phyloP scores from a whole-genome alignment of 768 basidiomycete species.

The Xanthoconium stramineum region DNA sequence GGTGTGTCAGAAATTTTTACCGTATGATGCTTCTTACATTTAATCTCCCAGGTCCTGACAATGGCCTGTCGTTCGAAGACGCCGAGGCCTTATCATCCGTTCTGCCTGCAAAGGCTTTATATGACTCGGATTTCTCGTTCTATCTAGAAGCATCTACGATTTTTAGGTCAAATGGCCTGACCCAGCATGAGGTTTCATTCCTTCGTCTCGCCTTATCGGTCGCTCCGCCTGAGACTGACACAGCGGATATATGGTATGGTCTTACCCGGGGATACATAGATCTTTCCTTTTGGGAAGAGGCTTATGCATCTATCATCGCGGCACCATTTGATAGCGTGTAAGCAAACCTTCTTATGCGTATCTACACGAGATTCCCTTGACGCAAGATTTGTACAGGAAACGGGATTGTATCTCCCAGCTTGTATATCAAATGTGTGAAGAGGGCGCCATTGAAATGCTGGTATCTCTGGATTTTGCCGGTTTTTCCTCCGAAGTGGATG shows the following conservation, averaged over 20 bases:
- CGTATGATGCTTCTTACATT: not conserved
- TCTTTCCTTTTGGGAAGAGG: conserved; percentile 77
- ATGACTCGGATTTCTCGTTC: conserved; percentile 66
- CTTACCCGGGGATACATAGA: conserved; percentile 75
- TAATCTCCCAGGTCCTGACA: conserved; percentile 41
- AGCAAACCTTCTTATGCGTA: conserved; percentile 33
- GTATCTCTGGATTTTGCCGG: conserved; percentile 84
- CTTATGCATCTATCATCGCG: conserved; percentile 75
- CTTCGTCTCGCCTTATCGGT: conserved; percentile 78
- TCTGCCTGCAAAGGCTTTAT: conserved; percentile 54
- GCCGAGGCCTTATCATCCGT: conserved; percentile 57
- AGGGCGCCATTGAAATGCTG: conserved; percentile 72
- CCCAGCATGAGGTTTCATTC: conserved; percentile 68
- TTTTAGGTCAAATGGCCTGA: conserved; percentile 58
- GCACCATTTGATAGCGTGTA: conserved; percentile 78
- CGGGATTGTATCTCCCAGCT: conserved; percentile 79
- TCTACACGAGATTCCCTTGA: conserved; percentile 7
- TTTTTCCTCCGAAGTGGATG: conserved; percentile 83
- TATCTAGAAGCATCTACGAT: conserved; percentile 75
- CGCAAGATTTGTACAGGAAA: conserved; percentile 48
- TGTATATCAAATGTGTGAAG: conserved; percentile 91
- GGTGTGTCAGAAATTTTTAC: conserved; percentile 45
- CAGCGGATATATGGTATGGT: conserved; percentile 72
- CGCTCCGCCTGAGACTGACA: conserved; percentile 50
- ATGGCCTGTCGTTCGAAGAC: conserved; percentile 56